Base-by-base conservation (phyloP, 768 basidiomycete species). In the Leucogyrophana mollusca region DNA sequence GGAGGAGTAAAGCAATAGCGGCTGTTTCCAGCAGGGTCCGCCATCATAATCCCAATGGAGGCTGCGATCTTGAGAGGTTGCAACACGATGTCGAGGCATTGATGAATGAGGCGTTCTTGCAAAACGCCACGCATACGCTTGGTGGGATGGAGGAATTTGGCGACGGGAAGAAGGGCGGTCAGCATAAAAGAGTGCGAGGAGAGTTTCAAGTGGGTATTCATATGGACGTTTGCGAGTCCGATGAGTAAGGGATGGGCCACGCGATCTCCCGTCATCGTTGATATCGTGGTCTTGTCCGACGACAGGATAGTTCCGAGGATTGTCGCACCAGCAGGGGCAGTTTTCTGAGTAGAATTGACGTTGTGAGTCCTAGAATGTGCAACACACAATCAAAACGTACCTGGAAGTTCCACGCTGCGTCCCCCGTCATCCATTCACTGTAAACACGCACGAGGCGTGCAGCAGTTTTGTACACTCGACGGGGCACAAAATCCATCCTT, bases 1-100 rank as follows among this genome's bases (percentile, higher is more conserved):
- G 67, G 50, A 4, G 59, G 63, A 0, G 62, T 66, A 44, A 52
- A 64, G 20, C 56, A 60, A 27, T 53, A 56, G 4, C 51, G 46
- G 10, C 34, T 41, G 13, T 40, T 50, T 3, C 68, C 60, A 2
- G 51, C 9, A n/a, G 64, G 58, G 30, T 61, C 60, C 0, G 18
- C 25, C 45, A 61, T 50, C 53, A 56, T 56, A 9, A 37, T 6
- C 0, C 60, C 50, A n/a, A 56, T 42, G 14, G 4, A 2, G 4
- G 55, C 53, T 2, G 49, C 53, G 2, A 16, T 27, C 34, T 59
- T 59, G 6, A 61, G 38, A 17, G 56, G 54, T 3, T 35, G 4
- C 3, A 58, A 21, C 25, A 58, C 22, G 21, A 56, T 53, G 33
- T 60, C 50, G 8, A 61, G 43, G 21, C 45, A 40, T 16, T 49